phyloP scores from a whole-genome alignment of 176 grass and related monocot genomes.

The Pharus latifolius region DNA sequence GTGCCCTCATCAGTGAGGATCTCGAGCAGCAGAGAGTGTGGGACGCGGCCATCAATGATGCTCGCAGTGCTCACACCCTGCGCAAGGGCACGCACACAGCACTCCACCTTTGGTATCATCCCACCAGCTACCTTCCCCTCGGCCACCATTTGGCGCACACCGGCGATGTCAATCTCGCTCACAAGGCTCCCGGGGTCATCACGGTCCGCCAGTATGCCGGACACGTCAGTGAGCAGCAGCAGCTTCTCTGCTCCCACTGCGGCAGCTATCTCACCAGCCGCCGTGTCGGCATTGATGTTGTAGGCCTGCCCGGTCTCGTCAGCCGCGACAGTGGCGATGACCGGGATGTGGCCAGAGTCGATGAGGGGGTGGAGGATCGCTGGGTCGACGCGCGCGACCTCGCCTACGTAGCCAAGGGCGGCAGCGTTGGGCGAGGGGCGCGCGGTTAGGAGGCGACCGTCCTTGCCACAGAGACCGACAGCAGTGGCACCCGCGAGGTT shows the following conservation, averaged over 20 bases:
- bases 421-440: constrained; percentile 40
- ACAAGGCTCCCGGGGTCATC: constrained; percentile 57
- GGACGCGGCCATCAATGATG: constrained; percentile 59
- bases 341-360: constrained; percentile 36
- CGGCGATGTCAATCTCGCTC: constrained; percentile 49
- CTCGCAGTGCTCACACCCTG: constrained; percentile 63
- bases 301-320: constrained; percentile 50
- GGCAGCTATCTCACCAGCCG: constrained; percentile 48
- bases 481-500: constrained; percentile 32
- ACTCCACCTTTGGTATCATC: constrained; percentile 77
- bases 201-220: constrained; percentile 45
- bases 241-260: constrained; percentile 57
- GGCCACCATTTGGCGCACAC: constrained; percentile 43
- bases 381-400: constrained; percentile 45
- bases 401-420: constrained; percentile 39
- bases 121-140: constrained; percentile 61
- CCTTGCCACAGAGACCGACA: constrained; percentile 59
- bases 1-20: constrained; percentile 69
- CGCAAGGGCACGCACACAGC: constrained; percentile 46
- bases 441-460: constrained; percentile 60
- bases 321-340: constrained; percentile 67
- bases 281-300: constrained; percentile 63
- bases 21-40: constrained; percentile 53
- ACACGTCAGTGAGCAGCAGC: constrained; percentile 54
- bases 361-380: constrained; percentile 44